Base-by-base conservation (phyloP, 1,284 basidiomycete genomes). In the Apiotrichum akiyoshidainum region DNA sequence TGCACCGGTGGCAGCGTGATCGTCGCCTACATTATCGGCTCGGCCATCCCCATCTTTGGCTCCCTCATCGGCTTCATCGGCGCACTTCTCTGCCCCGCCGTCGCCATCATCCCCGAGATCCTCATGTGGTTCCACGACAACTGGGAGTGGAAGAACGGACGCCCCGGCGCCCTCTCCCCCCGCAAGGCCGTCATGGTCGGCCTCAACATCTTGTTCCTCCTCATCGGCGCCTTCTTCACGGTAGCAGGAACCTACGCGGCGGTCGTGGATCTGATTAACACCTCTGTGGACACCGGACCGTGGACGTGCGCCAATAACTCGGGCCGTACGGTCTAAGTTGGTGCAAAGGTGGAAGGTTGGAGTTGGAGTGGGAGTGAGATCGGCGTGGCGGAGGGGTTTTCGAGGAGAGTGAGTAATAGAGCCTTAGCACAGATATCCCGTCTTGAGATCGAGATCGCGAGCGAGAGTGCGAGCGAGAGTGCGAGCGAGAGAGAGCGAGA, bases 51-150 rank as follows among this genome's bases (percentile, higher is more conserved):
- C 17, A 57, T 61, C 55, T 67, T 65, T n/a, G 67, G 64, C 56
- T 48, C 59, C 17, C 64, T 72, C 19, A 65, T 71, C 57, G 59
- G 61, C 12, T 63, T 73, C 45, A 61, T 71, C 35, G 68, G 69
- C 13, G 68, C 68, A 11, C 57, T 68, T 54, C 52, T 68, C 19
- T 67, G 65, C 51, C 60, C 60, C 16, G 46, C 52, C 33, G 54
- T 59, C 37, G 51, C 57, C 39, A 57, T 66, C 37, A 59, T 67
- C 47, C 63, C 69, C 12, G 58, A 58, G 22, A 66, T 65, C 62
- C 60, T 59, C 48, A 65, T 74, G 61, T 74, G 69, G 68, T 65
- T 71, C 41, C 64, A 68, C 60, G 64, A 64, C 52, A 61, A 65
- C 59, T 58, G 45, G 54, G 16, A 34, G 46, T 57, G 55, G 49